Base-by-base conservation (phyloP, 495 filamentous ascomycete species). In the Astrocystis sublimbata region DNA sequence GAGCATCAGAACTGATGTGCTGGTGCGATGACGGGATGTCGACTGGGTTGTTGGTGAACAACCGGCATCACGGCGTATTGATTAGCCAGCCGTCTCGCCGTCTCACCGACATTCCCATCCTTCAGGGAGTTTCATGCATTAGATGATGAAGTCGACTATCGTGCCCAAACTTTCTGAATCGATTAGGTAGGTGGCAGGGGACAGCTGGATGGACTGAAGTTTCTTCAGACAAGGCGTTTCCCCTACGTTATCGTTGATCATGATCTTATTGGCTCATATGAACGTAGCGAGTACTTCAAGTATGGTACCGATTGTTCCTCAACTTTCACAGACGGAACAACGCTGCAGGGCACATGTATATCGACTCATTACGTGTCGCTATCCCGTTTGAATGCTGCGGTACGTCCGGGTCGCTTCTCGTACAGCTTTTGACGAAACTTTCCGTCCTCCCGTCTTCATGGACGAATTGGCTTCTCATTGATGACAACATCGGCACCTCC, bases 131-230 rank as follows among this genome's bases (percentile, higher is more conserved):
- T 54, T 7, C 24, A 28, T 56, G 36, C 24, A 30, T 42, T 56
- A 30, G 41, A 15, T 55, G 33, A 55, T 40, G 28, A 49, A 30
- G 46, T 26, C 46, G 26, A 30, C 26, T 31, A n/a, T 28, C 30
- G 46, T 30, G 26, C 17, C 30, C 30, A n/a, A 31, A 26, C 28
- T 23, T 28, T 60, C 23, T 33, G 49, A 46, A 19, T 56, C 51
- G 47, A 62, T 62, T 62, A 62, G 60, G 60, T 55, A 55, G 60
- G 50, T 47, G 50, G 23, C 35, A 45, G 41, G 51, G 40, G 50
- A 13, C 21, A 33, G 33, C 41, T 19, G 36, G 33, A 55, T 40
- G 52, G 46, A 45, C 19, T 31, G 21, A 35, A 60, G 33, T 24
- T 23, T 57, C 36, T 45, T n/a, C 26, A 19, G 54, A 35, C 51